Conservation (phyloP, 371 early-diverging fungal genomes). For the Mortierella sp. region DNA sequence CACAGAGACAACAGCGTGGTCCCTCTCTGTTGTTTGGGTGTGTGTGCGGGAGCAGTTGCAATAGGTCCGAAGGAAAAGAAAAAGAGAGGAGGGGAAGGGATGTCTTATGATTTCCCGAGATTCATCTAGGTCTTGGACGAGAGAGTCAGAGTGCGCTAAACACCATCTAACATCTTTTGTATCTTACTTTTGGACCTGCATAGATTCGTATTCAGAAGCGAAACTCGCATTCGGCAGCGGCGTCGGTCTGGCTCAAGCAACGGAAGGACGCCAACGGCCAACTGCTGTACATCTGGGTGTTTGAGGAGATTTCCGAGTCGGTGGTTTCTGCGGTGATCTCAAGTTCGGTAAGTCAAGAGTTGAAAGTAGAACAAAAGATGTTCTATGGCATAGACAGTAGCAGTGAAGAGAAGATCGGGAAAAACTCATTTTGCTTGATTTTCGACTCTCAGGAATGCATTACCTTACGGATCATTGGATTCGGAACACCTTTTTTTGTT, state of each 20-base stretch:
- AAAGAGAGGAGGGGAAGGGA: background rate
- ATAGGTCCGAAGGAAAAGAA: background rate
- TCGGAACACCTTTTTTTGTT: background rate
- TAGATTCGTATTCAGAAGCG: slow-evolving; percentile 75
- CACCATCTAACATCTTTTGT: slow-evolving; percentile 6
- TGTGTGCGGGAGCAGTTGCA: background rate
- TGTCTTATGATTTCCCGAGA: background rate
- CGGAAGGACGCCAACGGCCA: slow-evolving; percentile 66
- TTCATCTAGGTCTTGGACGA: background rate
- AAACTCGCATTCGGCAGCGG: slow-evolving; percentile 71
- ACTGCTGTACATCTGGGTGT: slow-evolving; percentile 78
- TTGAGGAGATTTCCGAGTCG: slow-evolving; percentile 77
- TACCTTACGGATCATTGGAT: background rate
- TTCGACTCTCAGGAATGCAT: background rate
- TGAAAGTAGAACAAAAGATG: background rate
- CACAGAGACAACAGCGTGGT: slow-evolving; percentile 4
- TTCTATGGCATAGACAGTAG: background rate
- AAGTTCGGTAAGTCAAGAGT: slow-evolving; percentile 41
- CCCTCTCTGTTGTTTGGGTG: background rate
- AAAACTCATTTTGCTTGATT: background rate
- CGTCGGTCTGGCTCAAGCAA: slow-evolving; percentile 78
- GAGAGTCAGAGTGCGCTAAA: background rate
- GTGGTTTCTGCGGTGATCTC: slow-evolving; percentile 60
- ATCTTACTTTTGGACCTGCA: slow-evolving; percentile 14
- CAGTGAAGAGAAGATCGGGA: background rate